Percentiles rank a stretch among this genome's conserved stretches.
Evolutionary conservation across 805 yeast genomes (phyloP).

Genomic region (Saccharomycopsis amapae): DNA sequence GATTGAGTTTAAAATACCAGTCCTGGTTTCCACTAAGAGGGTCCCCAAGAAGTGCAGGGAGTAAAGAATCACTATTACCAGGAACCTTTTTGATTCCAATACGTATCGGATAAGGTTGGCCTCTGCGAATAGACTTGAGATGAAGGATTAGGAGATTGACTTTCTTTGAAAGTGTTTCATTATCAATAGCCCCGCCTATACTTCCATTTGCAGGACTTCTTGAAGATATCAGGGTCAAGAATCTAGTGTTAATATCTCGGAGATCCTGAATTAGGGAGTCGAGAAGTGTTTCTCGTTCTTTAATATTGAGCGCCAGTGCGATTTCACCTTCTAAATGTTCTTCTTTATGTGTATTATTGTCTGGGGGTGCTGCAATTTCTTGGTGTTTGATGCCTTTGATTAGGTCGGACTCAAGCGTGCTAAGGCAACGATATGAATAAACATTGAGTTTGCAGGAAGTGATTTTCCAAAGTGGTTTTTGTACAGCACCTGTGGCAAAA

Average conservation of each 20-base stretch:
- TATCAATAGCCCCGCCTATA: neutral
- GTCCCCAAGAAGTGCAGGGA: conserved; percentile 17
- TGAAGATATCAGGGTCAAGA: neutral
- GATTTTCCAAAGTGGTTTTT: too few species aligned
- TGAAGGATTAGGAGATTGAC: conserved; percentile 11
- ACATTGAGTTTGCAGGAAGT: too few species aligned
- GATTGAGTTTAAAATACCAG: conserved; percentile 16
- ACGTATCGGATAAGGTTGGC: conserved; percentile 10
- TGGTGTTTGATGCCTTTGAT: neutral
- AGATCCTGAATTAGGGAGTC: conserved; percentile 1
- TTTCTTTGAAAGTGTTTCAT: conserved; percentile 4
- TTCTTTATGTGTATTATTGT: too few species aligned
- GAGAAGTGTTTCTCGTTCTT: too few species aligned
- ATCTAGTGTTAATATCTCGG: neutral
- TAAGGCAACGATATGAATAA: too few species aligned
- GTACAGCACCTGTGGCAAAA: too few species aligned
- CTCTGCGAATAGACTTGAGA: neutral
- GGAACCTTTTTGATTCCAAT: conserved; percentile 12
- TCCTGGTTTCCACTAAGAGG: conserved; percentile 20
- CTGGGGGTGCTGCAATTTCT: too few species aligned
- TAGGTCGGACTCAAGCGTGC: neutral
- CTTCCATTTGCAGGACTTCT: too few species aligned
- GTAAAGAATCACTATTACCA: neutral
- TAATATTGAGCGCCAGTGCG: too few species aligned
- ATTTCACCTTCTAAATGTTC: too few species aligned